These are phyloP conservation scores for Prinsepia uniflora DNA, from an alignment of 306 rosid genomes.

Conservation along the genomic window DNA sequence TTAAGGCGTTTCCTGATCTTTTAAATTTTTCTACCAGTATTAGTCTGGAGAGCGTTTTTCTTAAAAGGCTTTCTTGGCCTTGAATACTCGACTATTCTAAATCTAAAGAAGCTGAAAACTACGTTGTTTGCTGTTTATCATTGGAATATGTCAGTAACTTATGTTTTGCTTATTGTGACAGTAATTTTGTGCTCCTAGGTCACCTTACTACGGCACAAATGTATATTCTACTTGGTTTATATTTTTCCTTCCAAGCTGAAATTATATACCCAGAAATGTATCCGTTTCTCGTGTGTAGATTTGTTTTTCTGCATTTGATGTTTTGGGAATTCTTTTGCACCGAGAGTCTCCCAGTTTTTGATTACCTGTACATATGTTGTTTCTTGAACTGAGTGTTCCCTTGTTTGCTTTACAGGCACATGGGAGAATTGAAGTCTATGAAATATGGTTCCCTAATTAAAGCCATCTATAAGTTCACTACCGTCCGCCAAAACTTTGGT, in stretches of 20 bases:
- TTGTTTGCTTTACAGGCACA: constrained; percentile 49
- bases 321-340: background rate
- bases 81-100: background rate
- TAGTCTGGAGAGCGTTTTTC: background rate
- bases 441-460: constrained; percentile 69
- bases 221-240: background rate
- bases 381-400: constrained; percentile 24
- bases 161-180: background rate
- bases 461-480: constrained; percentile 60
- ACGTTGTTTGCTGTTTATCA: background rate
- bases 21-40: background rate
- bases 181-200: background rate
- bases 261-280: background rate
- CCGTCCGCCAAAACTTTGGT: constrained; percentile 76
- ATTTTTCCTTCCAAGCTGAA: too few species aligned
- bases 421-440: constrained; percentile 69
- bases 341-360: constrained; percentile 6
- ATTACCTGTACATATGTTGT: background rate
- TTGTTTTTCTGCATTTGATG: background rate
- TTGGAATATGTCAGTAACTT: background rate
- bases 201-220: background rate
- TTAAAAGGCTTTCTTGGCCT: background rate
- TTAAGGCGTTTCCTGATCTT: background rate
- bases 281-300: background rate
- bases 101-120: background rate